Conservation (phyloP, 345 rosid genomes). For the Barbarea vulgaris region DNA sequence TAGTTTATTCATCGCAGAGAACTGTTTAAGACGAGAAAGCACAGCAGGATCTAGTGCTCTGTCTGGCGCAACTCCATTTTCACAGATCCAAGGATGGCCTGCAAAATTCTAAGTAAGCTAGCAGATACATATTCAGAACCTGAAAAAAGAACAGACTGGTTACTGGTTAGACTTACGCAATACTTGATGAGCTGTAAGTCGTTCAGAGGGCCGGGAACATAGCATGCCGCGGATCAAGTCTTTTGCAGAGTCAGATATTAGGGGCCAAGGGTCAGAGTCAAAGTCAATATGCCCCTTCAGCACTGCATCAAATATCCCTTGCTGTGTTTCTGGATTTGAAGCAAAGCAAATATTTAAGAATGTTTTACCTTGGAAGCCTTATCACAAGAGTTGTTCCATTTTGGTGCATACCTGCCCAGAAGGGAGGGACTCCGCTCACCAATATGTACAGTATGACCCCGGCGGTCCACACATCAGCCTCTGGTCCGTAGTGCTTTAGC, state of each 20-base stretch:
- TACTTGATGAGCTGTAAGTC: conserved; percentile 95
- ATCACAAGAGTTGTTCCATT: conserved; percentile 13
- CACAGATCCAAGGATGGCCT: conserved; percentile 99
- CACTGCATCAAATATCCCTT: conserved; percentile 98
- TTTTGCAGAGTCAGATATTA: conserved; percentile 87
- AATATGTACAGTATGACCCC: conserved; percentile 93
- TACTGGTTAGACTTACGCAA: conserved; percentile 77
- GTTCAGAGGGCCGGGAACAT: conserved; percentile 72
- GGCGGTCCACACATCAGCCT: conserved; percentile 98
- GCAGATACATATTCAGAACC: conserved; percentile 7
- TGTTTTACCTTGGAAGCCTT: conserved; percentile 4
- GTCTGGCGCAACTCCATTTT: conserved; percentile 99
- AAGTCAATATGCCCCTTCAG: conserved; percentile 92
- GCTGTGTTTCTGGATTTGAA: conserved; percentile 75
- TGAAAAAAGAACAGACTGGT: conserved; percentile 7
- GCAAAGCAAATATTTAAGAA: conserved; percentile 3
- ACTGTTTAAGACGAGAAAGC: conserved; percentile 93
- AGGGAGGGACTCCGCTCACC: conserved; percentile 98
- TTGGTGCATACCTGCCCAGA: conserved; percentile 86
- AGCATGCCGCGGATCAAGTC: conserved; percentile 86
- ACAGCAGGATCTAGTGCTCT: conserved; percentile 90
- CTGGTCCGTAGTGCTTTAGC: conserved; percentile 89
- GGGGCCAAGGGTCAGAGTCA: conserved; percentile 95
- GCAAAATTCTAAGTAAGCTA: conserved; percentile 19
- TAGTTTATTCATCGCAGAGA: conserved; percentile 97